Evolutionary conservation across 345 rosid species (phyloP).

Genomic region (Boechera divaricarpa): DNA sequence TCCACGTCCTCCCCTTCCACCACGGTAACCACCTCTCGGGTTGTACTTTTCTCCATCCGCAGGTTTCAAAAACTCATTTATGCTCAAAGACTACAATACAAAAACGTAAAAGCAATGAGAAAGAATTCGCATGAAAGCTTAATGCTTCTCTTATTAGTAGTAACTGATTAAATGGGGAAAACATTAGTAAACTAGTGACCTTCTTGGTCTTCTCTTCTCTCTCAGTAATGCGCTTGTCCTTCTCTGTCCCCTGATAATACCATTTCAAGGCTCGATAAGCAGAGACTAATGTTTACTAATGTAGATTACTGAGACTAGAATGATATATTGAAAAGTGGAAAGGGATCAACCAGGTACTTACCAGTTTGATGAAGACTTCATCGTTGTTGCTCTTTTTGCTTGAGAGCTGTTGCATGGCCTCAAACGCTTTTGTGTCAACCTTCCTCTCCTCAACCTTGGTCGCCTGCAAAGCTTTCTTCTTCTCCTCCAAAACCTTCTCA

Average conservation of each 20-base stretch:
- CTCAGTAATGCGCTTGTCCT: slow-evolving; percentile 65
- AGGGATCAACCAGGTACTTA: slow-evolving; percentile 20
- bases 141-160: neutral
- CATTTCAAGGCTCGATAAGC: slow-evolving; percentile 1
- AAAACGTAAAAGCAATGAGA: neutral
- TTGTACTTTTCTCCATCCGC: slow-evolving; percentile 59
- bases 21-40: slow-evolving; percentile 56
- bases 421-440: slow-evolving; percentile 67
- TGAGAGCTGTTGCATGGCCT: slow-evolving; percentile 72
- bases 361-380: slow-evolving; percentile 71
- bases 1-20: slow-evolving; percentile 51
- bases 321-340: neutral
- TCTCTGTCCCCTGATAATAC: slow-evolving; percentile 60
- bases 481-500: slow-evolving; percentile 74
- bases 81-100: slow-evolving; percentile 58
- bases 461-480: slow-evolving; percentile 62
- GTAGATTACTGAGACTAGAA: neutral
- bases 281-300: neutral
- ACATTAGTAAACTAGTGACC: slow-evolving; percentile 43
- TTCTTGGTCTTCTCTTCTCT: slow-evolving; percentile 71
- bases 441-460: slow-evolving; percentile 69
- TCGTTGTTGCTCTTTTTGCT: slow-evolving; percentile 63
- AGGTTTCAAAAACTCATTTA: slow-evolving; percentile 77
- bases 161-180: neutral
- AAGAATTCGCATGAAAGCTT: neutral